Evolutionary conservation across 139 green algal genomes (phyloP), one percentile per base, ranked within the genome.

Genomic region (Pedinophyceae sp.): DNA sequence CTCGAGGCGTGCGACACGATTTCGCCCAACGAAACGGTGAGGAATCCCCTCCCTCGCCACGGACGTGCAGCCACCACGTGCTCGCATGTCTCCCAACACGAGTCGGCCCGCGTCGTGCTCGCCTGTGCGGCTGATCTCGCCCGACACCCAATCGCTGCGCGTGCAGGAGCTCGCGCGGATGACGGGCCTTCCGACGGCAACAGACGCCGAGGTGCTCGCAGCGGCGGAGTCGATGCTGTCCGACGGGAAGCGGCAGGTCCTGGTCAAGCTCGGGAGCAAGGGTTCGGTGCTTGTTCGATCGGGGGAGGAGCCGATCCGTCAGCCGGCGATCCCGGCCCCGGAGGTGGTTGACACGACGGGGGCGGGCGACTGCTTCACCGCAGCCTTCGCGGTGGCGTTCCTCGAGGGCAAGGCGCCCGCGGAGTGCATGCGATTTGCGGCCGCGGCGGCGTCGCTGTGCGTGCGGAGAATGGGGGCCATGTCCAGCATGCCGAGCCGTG

Each of bases 361-460:
- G 20, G 87, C 87, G 5, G 87, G 87, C 2, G 87, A 95, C 62
- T 93, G 82, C 73, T 95, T 93, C 74, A 95, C 87, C 2, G 87
- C 73, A 4, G 80, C 84, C 2, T 93, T 76, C 54, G 77, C 74
- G 17, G 82, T 94, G 26, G 85, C 67, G 2, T 46, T 80, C 7
- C 56, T 93, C 45, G 69, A 92, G 61, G 86, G 83, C 25, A 60
- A 55, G 55, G 20, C 30, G 0, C 22, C 60, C n/a, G n/a, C 67
- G 6, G 65, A 76, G 4, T 81, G 80, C 4, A 60, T 94, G 67
- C 57, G 27, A 20, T 91, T 89, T 69, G 86, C 82, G 64, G 59
- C 70, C 1, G 71, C 66, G 1, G 81, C 78, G 17, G 81, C 66
- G 2, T 43, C 10, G 34, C 34, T 43, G 7, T 93, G 83, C 53